These are phyloP conservation scores for Schoenoplectus triqueter DNA, from an alignment of 202 grass and related monocot genomes.

Conservation along the genomic window DNA sequence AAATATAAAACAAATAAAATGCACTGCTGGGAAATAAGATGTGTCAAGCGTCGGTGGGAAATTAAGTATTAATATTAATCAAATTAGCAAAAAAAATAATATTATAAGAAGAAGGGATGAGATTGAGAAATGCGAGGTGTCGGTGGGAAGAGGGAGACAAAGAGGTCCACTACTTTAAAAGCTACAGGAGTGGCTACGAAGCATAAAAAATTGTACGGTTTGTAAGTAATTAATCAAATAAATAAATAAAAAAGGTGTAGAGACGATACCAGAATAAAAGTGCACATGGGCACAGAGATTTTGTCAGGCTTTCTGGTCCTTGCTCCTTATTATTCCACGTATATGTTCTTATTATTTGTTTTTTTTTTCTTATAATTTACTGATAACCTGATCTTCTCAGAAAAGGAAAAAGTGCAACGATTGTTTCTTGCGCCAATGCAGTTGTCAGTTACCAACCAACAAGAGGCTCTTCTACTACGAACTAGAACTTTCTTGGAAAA, in stretches of 20 bases:
- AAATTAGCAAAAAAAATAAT: neutral
- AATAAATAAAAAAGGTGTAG: neutral
- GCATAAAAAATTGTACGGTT: neutral
- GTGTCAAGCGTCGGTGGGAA: constrained; percentile 32
- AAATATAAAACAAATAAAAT: neutral
- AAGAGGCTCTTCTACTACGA: neutral
- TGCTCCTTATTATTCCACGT: neutral
- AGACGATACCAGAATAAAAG: constrained; percentile 13
- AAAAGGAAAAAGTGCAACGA: constrained; percentile 17
- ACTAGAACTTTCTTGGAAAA: neutral
- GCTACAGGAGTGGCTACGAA: constrained; percentile 23
- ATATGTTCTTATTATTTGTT: constrained; percentile 1
- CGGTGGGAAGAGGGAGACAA: constrained; percentile 26
- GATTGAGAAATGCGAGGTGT: constrained; percentile 30
- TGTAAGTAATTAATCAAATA: neutral
- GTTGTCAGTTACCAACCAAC: neutral
- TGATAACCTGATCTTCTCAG: constrained; percentile 9
- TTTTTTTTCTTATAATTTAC: neutral
- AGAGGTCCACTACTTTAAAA: constrained; percentile 40
- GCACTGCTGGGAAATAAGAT: neutral
- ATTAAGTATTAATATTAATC: neutral
- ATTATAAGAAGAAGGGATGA: constrained; percentile 17
- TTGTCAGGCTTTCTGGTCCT: constrained; percentile 29
- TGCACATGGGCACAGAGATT: constrained; percentile 27
- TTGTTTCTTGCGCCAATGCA: constrained; percentile 23